These are phyloP conservation scores for Kodamaea fukazawae DNA, from an alignment of 805 yeast genomes.

Conservation along the genomic window DNA sequence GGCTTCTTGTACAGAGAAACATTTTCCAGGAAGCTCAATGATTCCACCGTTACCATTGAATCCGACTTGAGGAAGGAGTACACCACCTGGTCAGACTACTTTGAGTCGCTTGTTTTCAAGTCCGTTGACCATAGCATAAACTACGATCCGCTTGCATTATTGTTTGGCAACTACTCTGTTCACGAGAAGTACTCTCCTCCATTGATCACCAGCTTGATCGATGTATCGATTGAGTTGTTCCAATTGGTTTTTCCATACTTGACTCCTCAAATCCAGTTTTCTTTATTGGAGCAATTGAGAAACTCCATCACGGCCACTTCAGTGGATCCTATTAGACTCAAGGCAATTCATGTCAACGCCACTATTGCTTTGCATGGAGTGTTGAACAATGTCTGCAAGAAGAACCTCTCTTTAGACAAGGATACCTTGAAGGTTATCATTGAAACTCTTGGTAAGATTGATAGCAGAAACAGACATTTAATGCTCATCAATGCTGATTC, in stretches of 20 bases:
- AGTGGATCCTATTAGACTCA: constrained; percentile 30
- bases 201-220: constrained; percentile 51
- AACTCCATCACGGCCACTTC: constrained; percentile 42
- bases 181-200: constrained; percentile 22
- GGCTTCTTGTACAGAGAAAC: constrained; percentile 9
- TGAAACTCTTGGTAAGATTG: constrained; percentile 49
- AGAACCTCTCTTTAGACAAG: constrained; percentile 21
- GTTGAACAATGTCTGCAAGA: constrained; percentile 22
- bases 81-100: constrained; percentile 30
- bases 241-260: constrained; percentile 67
- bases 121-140: constrained; percentile 27
- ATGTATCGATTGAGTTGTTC: constrained; percentile 74
- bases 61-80: constrained; percentile 5
- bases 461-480: constrained; percentile 37
- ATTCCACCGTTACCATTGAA: constrained; percentile 8
- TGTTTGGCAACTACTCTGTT: constrained; percentile 26
- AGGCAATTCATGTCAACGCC: constrained; percentile 59
- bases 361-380: constrained; percentile 62
- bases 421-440: constrained; percentile 37
- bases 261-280: constrained; percentile 76
- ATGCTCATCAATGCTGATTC: constrained; percentile 53
- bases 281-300: constrained; percentile 79
- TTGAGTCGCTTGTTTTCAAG: constrained; percentile 24
- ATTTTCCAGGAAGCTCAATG: constrained; percentile 15
- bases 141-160: constrained; percentile 30